These are phyloP conservation scores for Magnusiomyces paraingens DNA, from an alignment of 1,139 yeast species.

Conservation along the genomic window DNA sequence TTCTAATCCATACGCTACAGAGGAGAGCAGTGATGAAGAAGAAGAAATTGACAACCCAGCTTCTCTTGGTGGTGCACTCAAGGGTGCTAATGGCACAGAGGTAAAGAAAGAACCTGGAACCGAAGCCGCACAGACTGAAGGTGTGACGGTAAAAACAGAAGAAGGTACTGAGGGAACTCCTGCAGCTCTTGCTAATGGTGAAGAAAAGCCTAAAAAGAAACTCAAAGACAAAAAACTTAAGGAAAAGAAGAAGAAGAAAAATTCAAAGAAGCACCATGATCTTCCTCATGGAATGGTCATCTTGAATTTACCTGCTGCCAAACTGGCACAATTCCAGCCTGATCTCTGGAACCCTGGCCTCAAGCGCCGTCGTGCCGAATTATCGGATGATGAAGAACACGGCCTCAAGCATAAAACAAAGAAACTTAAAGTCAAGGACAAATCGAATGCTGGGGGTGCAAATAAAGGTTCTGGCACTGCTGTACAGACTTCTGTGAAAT, in stretches of 20 bases:
- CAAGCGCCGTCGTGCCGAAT: constrained; percentile 38
- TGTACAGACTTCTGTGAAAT: background rate
- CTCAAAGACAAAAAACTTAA: constrained; percentile 25
- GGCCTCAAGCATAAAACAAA: constrained; percentile 7
- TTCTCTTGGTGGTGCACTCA: constrained; percentile 9
- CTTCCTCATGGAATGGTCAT: constrained; percentile 61
- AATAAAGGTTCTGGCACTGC: background rate
- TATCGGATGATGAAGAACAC: constrained; percentile 19
- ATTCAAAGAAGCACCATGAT: constrained; percentile 14
- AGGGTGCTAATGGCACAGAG: constrained; percentile 19
- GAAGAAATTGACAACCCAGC: constrained; percentile 18
- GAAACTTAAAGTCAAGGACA: background rate
- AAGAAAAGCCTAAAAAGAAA: constrained; percentile 16
- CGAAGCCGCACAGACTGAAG: background rate
- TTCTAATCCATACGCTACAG: constrained; percentile 72
- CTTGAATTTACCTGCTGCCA: constrained; percentile 55
- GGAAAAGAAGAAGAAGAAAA: constrained; percentile 24
- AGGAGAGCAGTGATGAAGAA: constrained; percentile 37
- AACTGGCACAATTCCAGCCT: constrained; percentile 60
- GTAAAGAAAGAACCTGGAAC: constrained; percentile 16
- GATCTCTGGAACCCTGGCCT: constrained; percentile 82
- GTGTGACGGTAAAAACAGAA: too few relatives aligned
- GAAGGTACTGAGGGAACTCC: constrained; percentile 11
- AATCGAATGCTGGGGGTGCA: background rate
- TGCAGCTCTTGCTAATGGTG: constrained; percentile 6